Evolutionary conservation across 2,329 filamentous ascomycete genomes (phyloP), one percentile per base, ranked within the genome.

Genomic region (Aspergillus sp.): DNA sequence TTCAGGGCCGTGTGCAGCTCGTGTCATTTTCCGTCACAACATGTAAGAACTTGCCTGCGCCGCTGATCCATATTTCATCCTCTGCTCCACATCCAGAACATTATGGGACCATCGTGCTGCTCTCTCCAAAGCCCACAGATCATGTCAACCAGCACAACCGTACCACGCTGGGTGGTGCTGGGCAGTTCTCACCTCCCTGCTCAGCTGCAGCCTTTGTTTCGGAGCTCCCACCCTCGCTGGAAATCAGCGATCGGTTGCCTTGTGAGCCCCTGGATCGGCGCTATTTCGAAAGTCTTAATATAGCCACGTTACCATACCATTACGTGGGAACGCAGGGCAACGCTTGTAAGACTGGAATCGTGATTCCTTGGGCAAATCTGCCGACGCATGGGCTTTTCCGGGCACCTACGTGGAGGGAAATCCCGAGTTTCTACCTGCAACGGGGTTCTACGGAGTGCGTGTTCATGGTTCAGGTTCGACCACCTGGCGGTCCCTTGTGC

Each of bases 41-140:
- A 48, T 34, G 45, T 48, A 33, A 34, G 45, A n/a, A 34, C 45
- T 13, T 4, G 30, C n/a, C 8, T 34, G 12, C 9, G 19, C 20
- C 15, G 45, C 45, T 48, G 45, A 48, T 48, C 44, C 45, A 48
- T 48, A 48, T 48, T 48, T 48, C 27, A 13, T 34, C 44, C 13
- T 11, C 39, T 45, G 22, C 50, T 44, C 50, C 50, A 52, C 50
- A 33, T 41, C 20, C 39, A 33, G 24, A 51, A n/a, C 48, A 53
- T 53, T 53, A 53, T 53, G 51, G 50, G 50, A 52, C 50, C 51
- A 20, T 53, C 30, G 33, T 53, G 51, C 41, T 51, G 37, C 49
- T 51, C 49, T 51, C 17, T 51, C 20, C 49, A 39, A 51, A 30
- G 17, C 17, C 37, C 49, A 51, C 37, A 27, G 20, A 41, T 41